Evolutionary conservation across 2,329 filamentous ascomycete species (phyloP).

Genomic region (Fusarium sp.): DNA sequence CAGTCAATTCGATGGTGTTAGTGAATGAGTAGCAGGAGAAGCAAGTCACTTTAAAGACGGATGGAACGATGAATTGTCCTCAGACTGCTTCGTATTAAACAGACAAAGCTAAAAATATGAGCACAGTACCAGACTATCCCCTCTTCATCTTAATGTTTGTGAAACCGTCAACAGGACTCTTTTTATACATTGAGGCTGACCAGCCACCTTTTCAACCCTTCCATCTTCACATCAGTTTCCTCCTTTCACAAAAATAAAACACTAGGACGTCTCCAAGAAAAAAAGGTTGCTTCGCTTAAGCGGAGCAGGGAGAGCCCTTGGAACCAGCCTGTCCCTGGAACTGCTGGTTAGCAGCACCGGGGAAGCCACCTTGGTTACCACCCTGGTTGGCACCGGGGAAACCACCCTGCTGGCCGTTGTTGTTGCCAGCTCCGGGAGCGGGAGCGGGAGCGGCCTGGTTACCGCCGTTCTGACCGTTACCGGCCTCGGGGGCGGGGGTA

Average conservation of each 20-base stretch:
- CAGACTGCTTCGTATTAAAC: slow-evolving; percentile 27
- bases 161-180: slow-evolving; percentile 30
- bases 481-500: not conserved
- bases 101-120: slow-evolving; percentile 31
- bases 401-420: slow-evolving; percentile 2
- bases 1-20: too few relatives aligned
- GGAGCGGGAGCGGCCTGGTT: not conserved
- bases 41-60: not conserved
- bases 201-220: slow-evolving; percentile 13
- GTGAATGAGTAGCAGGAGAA: too few relatives aligned
- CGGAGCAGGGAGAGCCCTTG: slow-evolving; percentile 11
- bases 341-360: slow-evolving; percentile 7
- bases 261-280: not conserved
- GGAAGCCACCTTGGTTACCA: slow-evolving; percentile 4
- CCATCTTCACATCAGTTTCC: slow-evolving; percentile 6
- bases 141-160: slow-evolving; percentile 22
- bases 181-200: slow-evolving; percentile 21
- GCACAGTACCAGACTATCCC: slow-evolving; percentile 34
- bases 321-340: slow-evolving; percentile 9
- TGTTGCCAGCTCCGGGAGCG: not conserved
- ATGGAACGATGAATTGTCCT: not conserved
- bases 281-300: slow-evolving; percentile 11
- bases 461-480: not conserved
- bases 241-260: slow-evolving; percentile 14
- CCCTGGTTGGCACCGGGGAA: not conserved